Percentiles rank a stretch among this genome's conserved stretches.
These are phyloP conservation scores for Hygrophoropsis aurantiaca DNA, from an alignment of 768 basidiomycete genomes.

Conservation along the genomic window DNA sequence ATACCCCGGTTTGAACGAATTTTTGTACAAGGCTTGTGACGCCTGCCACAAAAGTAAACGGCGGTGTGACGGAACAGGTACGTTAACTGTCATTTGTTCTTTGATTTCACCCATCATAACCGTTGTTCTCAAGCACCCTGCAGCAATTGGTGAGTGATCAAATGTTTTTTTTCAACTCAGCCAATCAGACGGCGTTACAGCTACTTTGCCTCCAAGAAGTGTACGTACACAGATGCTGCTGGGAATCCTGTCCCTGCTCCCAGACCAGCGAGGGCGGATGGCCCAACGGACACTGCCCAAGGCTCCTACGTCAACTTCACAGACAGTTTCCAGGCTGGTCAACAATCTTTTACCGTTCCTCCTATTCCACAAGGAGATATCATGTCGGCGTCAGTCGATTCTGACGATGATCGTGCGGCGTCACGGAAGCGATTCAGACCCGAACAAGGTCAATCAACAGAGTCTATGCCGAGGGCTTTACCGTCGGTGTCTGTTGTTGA, in stretches of 20 bases:
- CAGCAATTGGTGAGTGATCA: conserved; percentile 65
- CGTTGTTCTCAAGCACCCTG: conserved; percentile 57
- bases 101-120: conserved; percentile 6
- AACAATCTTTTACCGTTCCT: conserved; percentile 13
- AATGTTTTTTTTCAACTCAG: conserved; percentile 2
- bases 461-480: conserved; percentile 34
- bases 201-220: conserved; percentile 78
- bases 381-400: conserved; percentile 16
- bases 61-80: conserved; percentile 79
- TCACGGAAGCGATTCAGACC: conserved; percentile 52
- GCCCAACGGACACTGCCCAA: conserved; percentile 24
- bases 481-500: conserved; percentile 35
- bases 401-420: conserved; percentile 41
- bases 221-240: conserved; percentile 77
- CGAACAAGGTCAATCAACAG: conserved; percentile 41
- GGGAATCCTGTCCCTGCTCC: conserved; percentile 81
- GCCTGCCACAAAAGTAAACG: conserved; percentile 85
- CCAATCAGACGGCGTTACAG: conserved; percentile 34
- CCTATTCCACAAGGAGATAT: conserved; percentile 12
- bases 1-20: conserved; percentile 8
- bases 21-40: conserved; percentile 59
- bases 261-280: conserved; percentile 40
- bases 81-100: conserved; percentile 22
- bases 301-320: conserved; percentile 13
- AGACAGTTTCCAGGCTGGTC: conserved; percentile 11